Conservation (phyloP, 2,329 filamentous ascomycete species). For the Aspergillus terreus region DNA sequence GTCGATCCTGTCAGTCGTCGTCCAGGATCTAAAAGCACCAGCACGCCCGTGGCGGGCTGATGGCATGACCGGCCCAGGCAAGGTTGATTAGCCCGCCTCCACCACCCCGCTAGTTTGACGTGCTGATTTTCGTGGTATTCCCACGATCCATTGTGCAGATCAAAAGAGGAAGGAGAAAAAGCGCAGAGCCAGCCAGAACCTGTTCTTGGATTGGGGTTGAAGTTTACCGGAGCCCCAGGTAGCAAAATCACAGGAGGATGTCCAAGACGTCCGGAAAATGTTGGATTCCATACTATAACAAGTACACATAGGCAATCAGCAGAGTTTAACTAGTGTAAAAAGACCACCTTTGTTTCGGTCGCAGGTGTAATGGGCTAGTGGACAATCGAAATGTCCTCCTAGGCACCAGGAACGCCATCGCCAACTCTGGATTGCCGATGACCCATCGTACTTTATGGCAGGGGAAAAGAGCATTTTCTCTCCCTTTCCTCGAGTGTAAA, state of each 20-base stretch:
- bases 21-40: neutral
- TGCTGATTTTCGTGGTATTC: neutral
- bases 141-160: neutral
- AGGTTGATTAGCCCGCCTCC: neutral
- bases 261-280: neutral
- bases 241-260: neutral
- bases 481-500: too few species aligned
- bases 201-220: neutral
- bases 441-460: too few species aligned
- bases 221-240: neutral
- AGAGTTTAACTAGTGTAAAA: neutral
- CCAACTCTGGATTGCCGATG: too few species aligned
- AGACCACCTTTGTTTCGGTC: neutral
- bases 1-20: neutral
- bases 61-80: neutral
- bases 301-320: too few species aligned
- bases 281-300: neutral
- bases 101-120: constrained; percentile 1
- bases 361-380: too few species aligned
- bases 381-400: too few species aligned
- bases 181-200: neutral
- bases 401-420: too few species aligned
- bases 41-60: neutral
- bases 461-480: too few species aligned
- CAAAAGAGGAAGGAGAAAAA: neutral